A percentile compares a stretch with the other conserved stretches of the same genome.
Conservation (phyloP, 2,329 filamentous ascomycete species). For the Coccinonectria pachysandricola region DNA sequence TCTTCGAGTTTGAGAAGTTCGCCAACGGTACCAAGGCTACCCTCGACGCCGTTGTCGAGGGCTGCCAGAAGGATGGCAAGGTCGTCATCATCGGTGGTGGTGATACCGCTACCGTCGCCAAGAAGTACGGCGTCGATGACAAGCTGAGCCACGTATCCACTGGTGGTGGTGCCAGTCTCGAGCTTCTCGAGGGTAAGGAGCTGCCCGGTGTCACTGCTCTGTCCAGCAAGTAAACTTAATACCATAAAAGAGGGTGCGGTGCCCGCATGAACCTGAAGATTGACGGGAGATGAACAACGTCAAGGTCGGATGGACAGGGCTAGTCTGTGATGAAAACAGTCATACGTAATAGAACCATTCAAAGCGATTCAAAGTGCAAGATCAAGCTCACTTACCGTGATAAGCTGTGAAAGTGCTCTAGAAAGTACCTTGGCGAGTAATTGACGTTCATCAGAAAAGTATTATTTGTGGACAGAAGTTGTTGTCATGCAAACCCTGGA, state of each 20-base stretch:
- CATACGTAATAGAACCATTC: slow-evolving; percentile 10
- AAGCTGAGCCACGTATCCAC: slow-evolving; percentile 98
- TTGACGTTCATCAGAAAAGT: no score
- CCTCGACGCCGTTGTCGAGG: slow-evolving; percentile 77
- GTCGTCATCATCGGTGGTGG: slow-evolving; percentile 98
- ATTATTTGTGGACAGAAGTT: no score
- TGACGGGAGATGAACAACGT: slow-evolving; percentile 22
- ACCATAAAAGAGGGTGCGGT: slow-evolving; percentile 10
- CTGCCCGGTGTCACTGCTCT: slow-evolving; percentile 88
- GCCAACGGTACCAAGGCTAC: slow-evolving; percentile 86
- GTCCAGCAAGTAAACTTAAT: slow-evolving; percentile 56
- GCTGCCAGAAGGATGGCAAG: slow-evolving; percentile 65
- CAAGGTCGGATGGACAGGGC: slow-evolving; percentile 23
- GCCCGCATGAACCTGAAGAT: slow-evolving; percentile 20
- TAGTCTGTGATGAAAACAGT: slow-evolving; percentile 24
- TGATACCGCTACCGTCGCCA: slow-evolving; percentile 94
- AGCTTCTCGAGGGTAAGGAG: slow-evolving; percentile 96
- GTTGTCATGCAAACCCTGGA: no score
- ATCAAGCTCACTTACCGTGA: no score
- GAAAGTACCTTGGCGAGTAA: neutral
- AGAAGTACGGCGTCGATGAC: slow-evolving; percentile 92
- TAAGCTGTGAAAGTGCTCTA: neutral
- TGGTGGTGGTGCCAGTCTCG: slow-evolving; percentile 87
- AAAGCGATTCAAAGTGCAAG: no score
- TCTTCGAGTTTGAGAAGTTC: slow-evolving; percentile 96